Base-by-base conservation (phyloP, 1,139 yeast genomes). In the Wickerhamiella infanticola region DNA sequence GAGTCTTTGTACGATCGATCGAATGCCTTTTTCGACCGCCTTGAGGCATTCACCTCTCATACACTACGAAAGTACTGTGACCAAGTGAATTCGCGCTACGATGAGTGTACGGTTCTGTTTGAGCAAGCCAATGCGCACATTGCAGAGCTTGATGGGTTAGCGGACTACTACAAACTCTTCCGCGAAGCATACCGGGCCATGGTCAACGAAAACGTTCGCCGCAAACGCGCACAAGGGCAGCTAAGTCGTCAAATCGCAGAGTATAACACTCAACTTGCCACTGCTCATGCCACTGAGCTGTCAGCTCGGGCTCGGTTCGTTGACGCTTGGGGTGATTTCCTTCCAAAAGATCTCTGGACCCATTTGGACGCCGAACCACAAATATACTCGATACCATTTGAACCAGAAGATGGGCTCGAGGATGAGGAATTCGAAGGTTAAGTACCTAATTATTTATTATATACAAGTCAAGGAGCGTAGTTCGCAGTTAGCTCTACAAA, bases 291-390 rank as follows among this genome's bases (percentile, higher is more conserved):
- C 8, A 66, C 68, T 3, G 82, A 78, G 50, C 55, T 58, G 36
- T 58, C 55, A 1, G 56, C 59, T 13, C 62, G 81, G 38, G 53
- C 62, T 24, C 49, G 55, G 7, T 77, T 77, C 51, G 50, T 74
- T 40, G 51, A 56, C 2, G 58, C 61, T 6, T 65, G 75, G 56
- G 78, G 77, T 0, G 71, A 69, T 41, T 77, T 59, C 51, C 59
- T 78, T 8, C 84, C 84, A 0, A 66, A 62, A 37, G 73, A 72
- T 50, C 60, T 74, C 3, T 73, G 76, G 75, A 62, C 66, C 1
- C 69, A 69, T 3, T 58, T 71, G 42, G 61, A 39, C 44, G 54
- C 40, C 55, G 57, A 18, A 47, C 57, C 44, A 1, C 24, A n/a
- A 5, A 41, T 47, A 35, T 50, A 50, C 35, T 33, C 45, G n/a